Base-by-base conservation (phyloP, 495 filamentous ascomycete species). In the Arthonia radiata region DNA sequence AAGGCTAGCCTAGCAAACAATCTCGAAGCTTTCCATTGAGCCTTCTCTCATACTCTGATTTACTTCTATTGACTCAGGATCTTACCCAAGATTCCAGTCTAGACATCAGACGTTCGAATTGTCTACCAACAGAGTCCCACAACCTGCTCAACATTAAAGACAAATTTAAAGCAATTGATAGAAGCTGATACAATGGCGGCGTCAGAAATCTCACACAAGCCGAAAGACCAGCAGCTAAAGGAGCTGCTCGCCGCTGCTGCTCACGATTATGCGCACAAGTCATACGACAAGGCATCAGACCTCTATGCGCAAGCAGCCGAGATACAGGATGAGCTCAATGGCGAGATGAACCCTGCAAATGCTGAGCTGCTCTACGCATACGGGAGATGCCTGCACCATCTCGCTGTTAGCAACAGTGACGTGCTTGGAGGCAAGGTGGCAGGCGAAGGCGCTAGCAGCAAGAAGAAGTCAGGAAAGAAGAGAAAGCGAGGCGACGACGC, bases 301-400 rank as follows among this genome's bases (percentile, higher is more conserved):
- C 50, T 75, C 23, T 99, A 80, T 48, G 76, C 78, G 5, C 65
- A 75, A 31, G 86, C 86, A 11, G 73, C 76, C 22, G 80, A 86
- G 43, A 54, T 93, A 32, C 86, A 99, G 43, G 78, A 77, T 27
- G 64, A 75, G 45, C 56, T 92, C 42, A 79, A 93, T 50, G 86
- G 83, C 41, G 89, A 94, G 49, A 64, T 89, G 56, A 70, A 67
- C 24, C 62, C 76, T 4, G 67, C 74, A 17, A 94, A 99, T 37
- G 83, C 82, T 10, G 81, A 91, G 39, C 56, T 99, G 16, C 65
- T 94, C 10, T 99, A 80, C 46, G 61, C 72, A 28, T 99, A 99
- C 50, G 86, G 89, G 11, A 75, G 82, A 40, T 71, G 75, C 22
- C 57, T 94, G 10, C 92, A 86, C 57, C 75, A 83, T 41, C 74